Base-by-base conservation (phyloP, 495 filamentous ascomycete genomes). In the Baudoinia panamericana region DNA sequence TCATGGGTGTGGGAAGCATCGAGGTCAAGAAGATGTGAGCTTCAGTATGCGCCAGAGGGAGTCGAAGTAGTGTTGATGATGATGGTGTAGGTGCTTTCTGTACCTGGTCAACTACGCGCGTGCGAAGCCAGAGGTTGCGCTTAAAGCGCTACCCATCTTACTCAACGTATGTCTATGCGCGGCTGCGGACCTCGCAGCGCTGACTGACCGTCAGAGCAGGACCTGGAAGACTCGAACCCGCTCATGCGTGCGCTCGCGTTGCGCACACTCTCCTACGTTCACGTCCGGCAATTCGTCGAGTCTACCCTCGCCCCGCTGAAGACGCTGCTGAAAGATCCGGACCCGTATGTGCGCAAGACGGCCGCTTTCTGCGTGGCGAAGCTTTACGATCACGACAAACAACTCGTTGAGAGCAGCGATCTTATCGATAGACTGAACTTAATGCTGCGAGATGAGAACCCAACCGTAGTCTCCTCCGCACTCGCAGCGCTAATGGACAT, bases 11-110 rank as follows among this genome's bases (percentile, higher is more conserved):
- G 40, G 80, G 79, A 30, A 87, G 80, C 50, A 64, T 96, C 57
- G 90, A 99, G 67, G 95, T 99, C 63, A 99, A 99, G 73, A 99
- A 99, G 70, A 99, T 99, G 90, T 93, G 67, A 46, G 80, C 42
- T n/a, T n/a, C n/a, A n/a, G n/a, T n/a, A n/a, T n/a, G n/a, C n/a
- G n/a, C n/a, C n/a, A n/a, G n/a, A n/a, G 4, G 22, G 13, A 4
- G 24, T 11, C 23, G 22, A 42, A 23, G 19, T 6, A 20, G 5
- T 12, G 3, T 17, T 29, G 23, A 25, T 26, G 1, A 18, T 5
- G 13, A 18, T 4, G 21, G 17, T 30, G 15, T 49, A 95, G 87
- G 87, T 95, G 90, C 63, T 99, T 96, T 59, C 63, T 99, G 37
- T 99, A 85, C 58, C 66, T 99, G 42, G 90, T 96, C 56, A 96